Evolutionary conservation across 2,329 filamentous ascomycete species (phyloP).

Genomic region (Alternaria ethzedia): DNA sequence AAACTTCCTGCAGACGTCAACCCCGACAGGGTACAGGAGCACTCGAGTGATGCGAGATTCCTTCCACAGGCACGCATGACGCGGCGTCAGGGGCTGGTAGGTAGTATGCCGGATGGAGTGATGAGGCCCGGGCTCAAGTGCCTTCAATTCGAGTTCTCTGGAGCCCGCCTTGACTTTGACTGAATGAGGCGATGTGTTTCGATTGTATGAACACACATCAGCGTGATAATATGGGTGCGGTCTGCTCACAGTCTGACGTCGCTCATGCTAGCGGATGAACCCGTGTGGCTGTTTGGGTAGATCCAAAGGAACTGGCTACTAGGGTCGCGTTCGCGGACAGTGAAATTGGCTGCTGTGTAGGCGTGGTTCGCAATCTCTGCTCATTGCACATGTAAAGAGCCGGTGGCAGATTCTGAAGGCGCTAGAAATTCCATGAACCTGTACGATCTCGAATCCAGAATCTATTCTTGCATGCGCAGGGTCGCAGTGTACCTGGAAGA

Average conservation of each 20-base stretch:
- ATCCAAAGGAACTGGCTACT: not conserved
- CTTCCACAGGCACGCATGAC: not conserved
- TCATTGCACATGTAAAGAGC: not conserved
- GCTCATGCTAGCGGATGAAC: not conserved
- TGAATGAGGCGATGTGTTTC: not conserved
- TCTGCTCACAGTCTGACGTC: not conserved
- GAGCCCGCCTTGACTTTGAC: not conserved
- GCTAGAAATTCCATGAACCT: not conserved
- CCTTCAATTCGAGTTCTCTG: not conserved
- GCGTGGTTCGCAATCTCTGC: not conserved
- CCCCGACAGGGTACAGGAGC: not conserved
- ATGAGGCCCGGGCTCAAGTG: not conserved
- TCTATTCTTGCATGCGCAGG: not conserved
- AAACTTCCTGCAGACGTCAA: not conserved
- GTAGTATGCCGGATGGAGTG: not conserved
- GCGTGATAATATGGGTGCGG: not conserved
- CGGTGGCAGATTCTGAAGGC: not conserved
- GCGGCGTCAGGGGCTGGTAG: not conserved
- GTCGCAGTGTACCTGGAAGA: slow-evolving; percentile 9
- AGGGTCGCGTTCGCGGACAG: not conserved
- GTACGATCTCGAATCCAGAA: not conserved
- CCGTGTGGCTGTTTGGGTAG: not conserved
- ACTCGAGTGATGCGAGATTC: not conserved
- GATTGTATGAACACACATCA: not conserved
- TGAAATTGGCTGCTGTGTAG: not conserved